Percentiles rank a stretch among this genome's conserved stretches.
Conservation (phyloP, 495 filamentous ascomycete genomes). For the Viridothelium virens region DNA sequence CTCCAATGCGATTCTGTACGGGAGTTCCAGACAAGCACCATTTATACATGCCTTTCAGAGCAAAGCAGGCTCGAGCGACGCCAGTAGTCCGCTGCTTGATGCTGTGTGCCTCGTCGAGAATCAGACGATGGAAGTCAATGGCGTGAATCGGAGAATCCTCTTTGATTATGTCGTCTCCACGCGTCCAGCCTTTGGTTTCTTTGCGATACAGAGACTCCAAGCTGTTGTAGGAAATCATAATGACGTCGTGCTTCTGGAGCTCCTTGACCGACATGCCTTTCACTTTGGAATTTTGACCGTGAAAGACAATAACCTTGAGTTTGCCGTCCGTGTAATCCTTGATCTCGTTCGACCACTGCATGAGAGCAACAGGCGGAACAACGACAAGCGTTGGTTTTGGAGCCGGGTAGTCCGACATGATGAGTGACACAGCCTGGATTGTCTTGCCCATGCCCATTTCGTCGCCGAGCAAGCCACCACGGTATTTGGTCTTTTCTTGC, state of each 20-base stretch:
- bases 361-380: constrained; percentile 87
- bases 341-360: constrained; percentile 96
- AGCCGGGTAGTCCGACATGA: constrained; percentile 93
- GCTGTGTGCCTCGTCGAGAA: constrained; percentile 92
- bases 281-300: constrained; percentile 74
- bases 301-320: constrained; percentile 80
- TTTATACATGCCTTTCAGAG: constrained; percentile 74
- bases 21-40: constrained; percentile 96
- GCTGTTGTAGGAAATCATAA: constrained; percentile 90
- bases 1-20: constrained; percentile 91
- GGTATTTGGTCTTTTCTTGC: constrained; percentile 78
- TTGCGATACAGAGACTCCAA: constrained; percentile 87
- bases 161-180: constrained; percentile 63
- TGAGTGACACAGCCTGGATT: constrained; percentile 89
- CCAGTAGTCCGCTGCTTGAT: constrained; percentile 87
- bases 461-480: constrained; percentile 83
- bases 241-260: constrained; percentile 75
- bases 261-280: constrained; percentile 67
- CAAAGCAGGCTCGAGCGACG: constrained; percentile 90
- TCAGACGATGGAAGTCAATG: constrained; percentile 79
- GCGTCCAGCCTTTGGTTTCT: constrained; percentile 82
- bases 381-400: constrained; percentile 76
- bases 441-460: constrained; percentile 99
- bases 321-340: constrained; percentile 82
- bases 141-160: constrained; percentile 83